Evolutionary conservation across 164 flowering plant species (phyloP).

Genomic region (Saururus chinensis): DNA sequence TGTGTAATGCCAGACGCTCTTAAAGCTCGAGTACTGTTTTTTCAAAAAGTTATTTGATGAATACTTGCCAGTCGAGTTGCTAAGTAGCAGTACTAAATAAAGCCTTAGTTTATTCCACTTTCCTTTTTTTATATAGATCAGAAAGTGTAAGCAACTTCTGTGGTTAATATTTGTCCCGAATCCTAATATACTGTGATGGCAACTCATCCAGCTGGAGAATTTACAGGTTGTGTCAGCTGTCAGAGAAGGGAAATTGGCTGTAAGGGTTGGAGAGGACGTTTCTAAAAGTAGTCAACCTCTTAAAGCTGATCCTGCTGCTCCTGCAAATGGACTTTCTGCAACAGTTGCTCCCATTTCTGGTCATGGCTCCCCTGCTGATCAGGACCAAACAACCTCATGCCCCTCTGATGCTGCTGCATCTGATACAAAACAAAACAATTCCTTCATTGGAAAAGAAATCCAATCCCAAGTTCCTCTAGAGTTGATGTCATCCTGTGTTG

Average conservation of each 20-base stretch:
- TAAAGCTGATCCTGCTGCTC: slow-evolving; percentile 18
- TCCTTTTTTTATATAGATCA: not conserved
- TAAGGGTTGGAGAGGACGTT: slow-evolving; percentile 42
- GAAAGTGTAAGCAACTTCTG: not conserved
- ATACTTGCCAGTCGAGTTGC: too few relatives aligned
- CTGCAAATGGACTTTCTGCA: slow-evolving; percentile 15
- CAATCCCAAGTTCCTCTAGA: slow-evolving; percentile 28
- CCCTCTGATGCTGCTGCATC: slow-evolving; percentile 9
- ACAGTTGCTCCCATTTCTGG: slow-evolving; percentile 8
- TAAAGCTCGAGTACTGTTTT: too few relatives aligned
- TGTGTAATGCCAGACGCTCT: too few relatives aligned
- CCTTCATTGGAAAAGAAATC: slow-evolving; percentile 14
- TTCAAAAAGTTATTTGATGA: too few relatives aligned
- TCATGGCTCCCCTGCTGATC: slow-evolving; percentile 13
- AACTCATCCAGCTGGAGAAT: not conserved
- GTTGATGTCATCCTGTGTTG: slow-evolving; percentile 44
- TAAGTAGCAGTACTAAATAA: too few relatives aligned
- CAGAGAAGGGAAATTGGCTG: slow-evolving; percentile 25
- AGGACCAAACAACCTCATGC: slow-evolving; percentile 16
- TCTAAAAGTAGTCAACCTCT: slow-evolving; percentile 19
- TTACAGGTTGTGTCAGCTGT: slow-evolving; percentile 36
- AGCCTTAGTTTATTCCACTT: too few relatives aligned
- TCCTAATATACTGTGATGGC: not conserved
- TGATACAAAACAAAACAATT: slow-evolving; percentile 12
- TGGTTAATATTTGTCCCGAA: not conserved